Conservation (phyloP, 345 rosid genomes). For the Mallotus nudiflorus region DNA sequence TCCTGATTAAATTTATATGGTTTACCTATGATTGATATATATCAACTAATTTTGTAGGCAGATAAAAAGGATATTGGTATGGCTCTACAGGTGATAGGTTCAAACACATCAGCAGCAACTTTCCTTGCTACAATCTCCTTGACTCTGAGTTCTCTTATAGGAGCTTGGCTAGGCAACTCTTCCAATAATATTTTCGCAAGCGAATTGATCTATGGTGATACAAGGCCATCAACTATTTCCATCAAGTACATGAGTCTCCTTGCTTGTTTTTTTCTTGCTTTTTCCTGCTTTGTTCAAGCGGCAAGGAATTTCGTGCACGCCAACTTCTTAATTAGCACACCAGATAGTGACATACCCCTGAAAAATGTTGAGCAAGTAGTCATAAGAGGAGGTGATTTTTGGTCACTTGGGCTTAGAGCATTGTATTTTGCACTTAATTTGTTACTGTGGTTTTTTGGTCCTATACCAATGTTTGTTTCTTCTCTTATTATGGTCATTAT, state of each 20-base stretch:
- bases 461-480: slow-evolving; percentile 66
- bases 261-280: slow-evolving; percentile 59
- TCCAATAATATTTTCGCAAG: slow-evolving; percentile 38
- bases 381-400: slow-evolving; percentile 69
- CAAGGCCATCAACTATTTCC: slow-evolving; percentile 48
- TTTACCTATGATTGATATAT: no score
- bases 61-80: slow-evolving; percentile 26
- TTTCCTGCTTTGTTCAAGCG: slow-evolving; percentile 71
- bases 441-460: slow-evolving; percentile 81
- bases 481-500: slow-evolving; percentile 47
- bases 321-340: slow-evolving; percentile 60
- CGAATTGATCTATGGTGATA: slow-evolving; percentile 58
- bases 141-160: slow-evolving; percentile 72
- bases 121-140: slow-evolving; percentile 56
- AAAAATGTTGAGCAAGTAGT: slow-evolving; percentile 42
- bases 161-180: slow-evolving; percentile 73
- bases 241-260: slow-evolving; percentile 67
- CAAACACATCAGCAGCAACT: slow-evolving; percentile 65
- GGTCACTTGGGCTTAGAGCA: slow-evolving; percentile 71
- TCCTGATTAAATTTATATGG: no score
- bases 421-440: slow-evolving; percentile 65
- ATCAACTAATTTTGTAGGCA: slow-evolving; percentile 39
- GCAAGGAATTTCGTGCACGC: slow-evolving; percentile 64
- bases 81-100: slow-evolving; percentile 50
- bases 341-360: slow-evolving; percentile 37